These are phyloP conservation scores for Pythium folliculosum DNA, from an alignment of 352 stramenopile genomes.

Conservation along the genomic window DNA sequence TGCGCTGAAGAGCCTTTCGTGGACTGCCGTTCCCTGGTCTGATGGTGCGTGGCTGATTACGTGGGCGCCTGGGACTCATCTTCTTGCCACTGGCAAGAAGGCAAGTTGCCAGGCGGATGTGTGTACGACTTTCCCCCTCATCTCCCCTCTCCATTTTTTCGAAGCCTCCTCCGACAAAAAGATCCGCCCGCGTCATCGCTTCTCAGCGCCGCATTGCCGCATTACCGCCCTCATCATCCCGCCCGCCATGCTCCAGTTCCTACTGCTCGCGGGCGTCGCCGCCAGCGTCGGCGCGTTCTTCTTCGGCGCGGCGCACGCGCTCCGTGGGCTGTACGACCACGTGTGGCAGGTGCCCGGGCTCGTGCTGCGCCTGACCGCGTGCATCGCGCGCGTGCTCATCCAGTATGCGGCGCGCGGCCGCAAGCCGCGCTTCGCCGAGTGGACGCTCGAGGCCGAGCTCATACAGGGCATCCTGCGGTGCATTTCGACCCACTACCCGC, in stretches of 20 bases:
- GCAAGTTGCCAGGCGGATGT: too few relatives aligned
- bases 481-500: conserved; percentile 1
- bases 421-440: conserved; percentile 21
- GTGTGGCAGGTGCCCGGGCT: not conserved
- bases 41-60: too few relatives aligned
- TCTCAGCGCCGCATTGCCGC: too few relatives aligned
- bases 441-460: conserved; percentile 27
- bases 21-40: too few relatives aligned
- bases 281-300: not conserved
- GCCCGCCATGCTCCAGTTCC: not conserved
- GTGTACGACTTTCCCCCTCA: too few relatives aligned
- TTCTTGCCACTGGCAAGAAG: too few relatives aligned
- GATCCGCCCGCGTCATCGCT: too few relatives aligned
- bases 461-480: conserved; percentile 3
- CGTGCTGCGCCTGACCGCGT: not conserved
- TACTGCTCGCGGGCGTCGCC: not conserved
- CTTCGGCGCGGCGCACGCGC: not conserved
- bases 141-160: too few relatives aligned
- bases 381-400: not conserved
- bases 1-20: too few relatives aligned
- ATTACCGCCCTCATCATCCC: too few relatives aligned
- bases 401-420: conserved; percentile 19
- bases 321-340: not conserved
- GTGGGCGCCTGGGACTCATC: too few relatives aligned
- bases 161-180: too few relatives aligned